Percentiles rank a stretch among this genome's conserved stretches.
Evolutionary conservation across 495 filamentous ascomycete genomes (phyloP).

Genomic region (Monascus purpureus): DNA sequence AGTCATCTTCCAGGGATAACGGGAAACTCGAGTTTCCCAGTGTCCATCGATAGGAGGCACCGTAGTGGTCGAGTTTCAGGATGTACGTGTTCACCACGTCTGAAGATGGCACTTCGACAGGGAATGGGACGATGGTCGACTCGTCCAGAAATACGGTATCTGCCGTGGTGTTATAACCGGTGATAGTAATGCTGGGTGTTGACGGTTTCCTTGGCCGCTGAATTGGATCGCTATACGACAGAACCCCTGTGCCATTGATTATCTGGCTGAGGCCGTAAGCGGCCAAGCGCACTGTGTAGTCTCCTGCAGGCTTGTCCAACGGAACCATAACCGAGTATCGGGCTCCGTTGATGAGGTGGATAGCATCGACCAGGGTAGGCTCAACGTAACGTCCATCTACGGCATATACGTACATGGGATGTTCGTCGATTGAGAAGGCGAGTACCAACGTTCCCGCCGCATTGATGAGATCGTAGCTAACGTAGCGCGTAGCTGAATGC

Average conservation of each 20-base stretch:
- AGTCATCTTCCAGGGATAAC: too few species aligned
- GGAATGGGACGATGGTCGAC: constrained; percentile 19
- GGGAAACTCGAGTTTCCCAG: too few species aligned
- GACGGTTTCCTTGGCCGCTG: too few species aligned
- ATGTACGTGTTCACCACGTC: constrained; percentile 24
- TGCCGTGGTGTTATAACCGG: constrained; percentile 17
- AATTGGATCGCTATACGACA: constrained; percentile 19
- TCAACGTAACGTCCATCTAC: constrained; percentile 26
- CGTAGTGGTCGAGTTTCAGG: constrained; percentile 20
- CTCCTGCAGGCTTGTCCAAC: constrained; percentile 16
- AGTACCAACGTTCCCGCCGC: constrained; percentile 21
- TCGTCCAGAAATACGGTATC: constrained; percentile 20
- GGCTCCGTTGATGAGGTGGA: constrained; percentile 19
- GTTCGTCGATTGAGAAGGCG: constrained; percentile 28
- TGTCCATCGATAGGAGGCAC: constrained; percentile 26
- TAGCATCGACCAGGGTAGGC: constrained; percentile 15
- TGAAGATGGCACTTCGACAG: constrained; percentile 22
- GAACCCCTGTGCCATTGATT: constrained; percentile 17
- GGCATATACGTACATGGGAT: constrained; percentile 27
- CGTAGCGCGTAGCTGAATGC: constrained; percentile 22
- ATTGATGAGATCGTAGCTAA: constrained; percentile 35
- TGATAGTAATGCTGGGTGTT: constrained; percentile 25
- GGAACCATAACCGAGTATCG: constrained; percentile 23
- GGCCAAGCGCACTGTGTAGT: constrained; percentile 21
- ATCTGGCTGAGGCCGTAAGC: constrained; percentile 17